phyloP scores from a whole-genome alignment of 2,329 filamentous ascomycete genomes.

The Penicillium sp. region DNA sequence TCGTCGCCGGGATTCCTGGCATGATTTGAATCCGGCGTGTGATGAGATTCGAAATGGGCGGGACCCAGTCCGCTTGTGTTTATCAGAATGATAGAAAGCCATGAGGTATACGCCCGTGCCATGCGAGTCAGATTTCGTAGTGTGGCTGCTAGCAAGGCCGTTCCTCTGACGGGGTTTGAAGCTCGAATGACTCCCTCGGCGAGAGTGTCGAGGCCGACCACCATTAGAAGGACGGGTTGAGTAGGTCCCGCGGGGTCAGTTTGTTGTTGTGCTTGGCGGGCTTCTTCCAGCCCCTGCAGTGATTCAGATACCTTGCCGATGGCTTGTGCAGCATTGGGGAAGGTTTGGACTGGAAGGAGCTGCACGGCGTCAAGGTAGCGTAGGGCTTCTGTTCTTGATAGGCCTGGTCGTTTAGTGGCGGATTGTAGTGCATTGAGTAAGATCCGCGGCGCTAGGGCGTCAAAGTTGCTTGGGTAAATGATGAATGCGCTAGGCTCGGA shows the following conservation, averaged over 20 bases:
- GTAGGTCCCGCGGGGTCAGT: not conserved
- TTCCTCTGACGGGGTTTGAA: conserved; percentile 45
- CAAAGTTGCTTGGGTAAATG: conserved; percentile 41
- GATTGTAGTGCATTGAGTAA: conserved; percentile 39
- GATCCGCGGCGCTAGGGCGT: conserved; percentile 39
- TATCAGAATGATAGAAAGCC: conserved; percentile 45
- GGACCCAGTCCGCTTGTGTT: conserved; percentile 44
- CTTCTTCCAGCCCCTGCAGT: conserved; percentile 31
- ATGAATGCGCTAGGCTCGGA: conserved; percentile 39
- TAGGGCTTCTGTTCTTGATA: conserved; percentile 40
- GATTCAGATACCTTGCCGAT: conserved; percentile 39
- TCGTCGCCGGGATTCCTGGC: not conserved
- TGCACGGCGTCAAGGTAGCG: conserved; percentile 41
- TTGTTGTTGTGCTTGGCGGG: too few relatives aligned
- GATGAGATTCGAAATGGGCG: conserved; percentile 6
- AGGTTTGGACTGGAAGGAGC: conserved; percentile 42
- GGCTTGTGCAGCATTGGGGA: conserved; percentile 39
- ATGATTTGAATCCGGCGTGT: conserved; percentile 8
- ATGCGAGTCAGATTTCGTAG: conserved; percentile 44
- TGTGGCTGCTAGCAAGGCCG: conserved; percentile 40
- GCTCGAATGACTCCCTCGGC: conserved; percentile 45
- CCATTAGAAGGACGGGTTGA: conserved; percentile 35
- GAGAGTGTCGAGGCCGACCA: conserved; percentile 47
- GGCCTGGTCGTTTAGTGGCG: conserved; percentile 12
- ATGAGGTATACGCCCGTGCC: conserved; percentile 36